Base-by-base conservation (phyloP, 2,329 filamentous ascomycete species). In the Aspergillus ochraceoroseus region DNA sequence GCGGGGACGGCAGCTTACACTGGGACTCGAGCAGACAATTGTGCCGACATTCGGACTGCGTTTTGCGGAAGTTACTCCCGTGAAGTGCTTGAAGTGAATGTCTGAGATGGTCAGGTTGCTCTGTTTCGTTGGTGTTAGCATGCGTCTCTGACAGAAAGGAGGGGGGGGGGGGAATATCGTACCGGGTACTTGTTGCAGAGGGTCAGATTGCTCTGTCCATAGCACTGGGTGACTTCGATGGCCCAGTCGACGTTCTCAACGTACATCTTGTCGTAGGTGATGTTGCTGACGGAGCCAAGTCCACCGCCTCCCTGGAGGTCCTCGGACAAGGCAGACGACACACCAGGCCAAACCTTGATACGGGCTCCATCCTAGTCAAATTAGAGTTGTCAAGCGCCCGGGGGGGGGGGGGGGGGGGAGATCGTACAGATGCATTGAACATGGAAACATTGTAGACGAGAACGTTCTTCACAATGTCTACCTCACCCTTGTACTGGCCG, bases 331-430 rank as follows among this genome's bases (percentile, higher is more conserved):
- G 72, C 71, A 2, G 75, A 71, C 3, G 70, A 53, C 12, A 72
- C 54, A 22, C 79, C 79, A 0, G 82, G 80, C 82, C 82, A 86
- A 40, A 85, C 81, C 62, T 86, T 86, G 66, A 87, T 85, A 44
- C 82, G 77, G 0, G 82, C 82, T 19, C 79, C 81, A 48, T 84
- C 77, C 38, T 75, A n/a, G n/a, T n/a, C n/a, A n/a, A n/a, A n/a
- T n/a, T n/a, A n/a, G 38, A 44, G 54, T 45, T 63, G 49, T 45
- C 65, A 63, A 49, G 61, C 56, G 29, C 64, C 54, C 52, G 42
- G 3, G 43, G 47, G 7, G 5, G 18, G 3, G 19, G 13, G 22
- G 2, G 15, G 29, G 3, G 12, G 14, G 8, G 32, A 5, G 11
- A 6, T 9, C 56, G 19, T 43, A 62, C 59, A 13, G 58, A 62